Conservation (phyloP, 2,329 filamentous ascomycete species). For the Diaporthe vaccinii region DNA sequence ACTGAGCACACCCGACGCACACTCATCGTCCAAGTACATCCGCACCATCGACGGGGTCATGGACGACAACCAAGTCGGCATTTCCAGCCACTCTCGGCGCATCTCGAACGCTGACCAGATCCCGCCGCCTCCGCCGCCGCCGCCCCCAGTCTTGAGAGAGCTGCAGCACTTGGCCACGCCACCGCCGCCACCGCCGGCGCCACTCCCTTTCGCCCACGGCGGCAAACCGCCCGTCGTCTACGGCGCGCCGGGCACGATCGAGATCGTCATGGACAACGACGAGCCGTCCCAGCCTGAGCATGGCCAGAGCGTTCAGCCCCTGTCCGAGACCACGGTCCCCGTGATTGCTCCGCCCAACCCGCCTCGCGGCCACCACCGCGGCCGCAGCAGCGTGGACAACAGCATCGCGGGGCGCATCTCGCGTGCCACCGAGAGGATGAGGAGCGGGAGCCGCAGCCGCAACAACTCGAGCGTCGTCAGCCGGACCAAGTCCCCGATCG, state of each 20-base stretch:
- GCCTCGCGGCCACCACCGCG: conserved; percentile 65
- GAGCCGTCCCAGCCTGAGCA: conserved; percentile 48
- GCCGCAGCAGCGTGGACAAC: conserved; percentile 67
- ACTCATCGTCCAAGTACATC: conserved; percentile 55
- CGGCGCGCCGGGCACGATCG: conserved; percentile 69
- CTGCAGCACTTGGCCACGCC: conserved; percentile 73
- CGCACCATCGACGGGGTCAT: conserved; percentile 64
- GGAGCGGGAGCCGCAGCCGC: conserved; percentile 70
- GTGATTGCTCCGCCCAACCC: conserved; percentile 61
- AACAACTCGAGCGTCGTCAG: conserved; percentile 56
- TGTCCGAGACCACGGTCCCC: conserved; percentile 58
- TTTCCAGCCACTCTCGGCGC: conserved; percentile 51
- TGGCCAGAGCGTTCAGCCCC: conserved; percentile 44
- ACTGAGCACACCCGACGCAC: conserved; percentile 50
- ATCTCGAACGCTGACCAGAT: conserved; percentile 65
- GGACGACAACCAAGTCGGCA: conserved; percentile 46
- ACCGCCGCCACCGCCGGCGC: conserved; percentile 73
- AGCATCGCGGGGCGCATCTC: conserved; percentile 67
- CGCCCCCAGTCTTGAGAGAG: conserved; percentile 71
- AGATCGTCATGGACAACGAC: conserved; percentile 76
- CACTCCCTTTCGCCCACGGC: conserved; percentile 61
- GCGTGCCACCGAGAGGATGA: conserved; percentile 71
- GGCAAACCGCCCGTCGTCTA: conserved; percentile 55
- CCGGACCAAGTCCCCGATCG: conserved; percentile 55
- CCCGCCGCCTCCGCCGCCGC: conserved; percentile 67